phyloP scores from a whole-genome alignment of 2,329 filamentous ascomycete genomes.

The Teratosphaeriaceae sp. region DNA sequence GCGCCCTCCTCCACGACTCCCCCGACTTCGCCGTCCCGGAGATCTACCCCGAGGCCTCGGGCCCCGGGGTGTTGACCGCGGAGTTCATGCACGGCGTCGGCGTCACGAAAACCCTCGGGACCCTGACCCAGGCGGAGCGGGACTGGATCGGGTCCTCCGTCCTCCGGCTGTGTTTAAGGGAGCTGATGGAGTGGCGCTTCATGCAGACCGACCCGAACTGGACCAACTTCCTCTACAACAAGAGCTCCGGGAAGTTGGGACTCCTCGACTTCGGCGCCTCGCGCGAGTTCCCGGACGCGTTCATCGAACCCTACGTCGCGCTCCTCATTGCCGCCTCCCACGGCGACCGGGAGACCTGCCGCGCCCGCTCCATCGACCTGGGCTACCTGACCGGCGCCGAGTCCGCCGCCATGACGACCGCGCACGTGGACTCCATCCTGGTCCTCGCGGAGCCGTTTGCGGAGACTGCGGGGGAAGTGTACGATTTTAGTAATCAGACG shows the following conservation, averaged over 20 bases:
- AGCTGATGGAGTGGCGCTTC: conserved; percentile 90
- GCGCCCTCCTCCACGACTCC: conserved; percentile 68
- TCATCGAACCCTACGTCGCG: conserved; percentile 72
- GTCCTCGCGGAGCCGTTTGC: conserved; percentile 91
- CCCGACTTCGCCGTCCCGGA: conserved; percentile 71
- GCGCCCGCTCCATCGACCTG: conserved; percentile 24
- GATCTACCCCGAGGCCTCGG: conserved; percentile 71
- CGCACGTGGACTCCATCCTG: conserved; percentile 79
- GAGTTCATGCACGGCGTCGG: conserved; percentile 81
- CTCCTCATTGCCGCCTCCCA: conserved; percentile 74
- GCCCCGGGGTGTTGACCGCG: conserved; percentile 84
- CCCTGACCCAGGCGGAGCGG: conserved; percentile 72
- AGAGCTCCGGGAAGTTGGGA: conserved; percentile 61
- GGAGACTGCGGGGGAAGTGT: conserved; percentile 66
- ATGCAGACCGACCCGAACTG: conserved; percentile 99
- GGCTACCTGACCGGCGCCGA: conserved; percentile 93
- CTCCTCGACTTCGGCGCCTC: conserved; percentile 94
- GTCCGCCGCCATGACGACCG: conserved; percentile 76
- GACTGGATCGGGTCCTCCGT: conserved; percentile 97
- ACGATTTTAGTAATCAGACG: conserved; percentile 90
- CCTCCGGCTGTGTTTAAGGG: conserved; percentile 81
- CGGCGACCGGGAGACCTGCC: conserved; percentile 27
- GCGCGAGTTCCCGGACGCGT: conserved; percentile 72
- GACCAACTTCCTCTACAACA: conserved; percentile 96
- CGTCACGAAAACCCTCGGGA: conserved; percentile 69